Evolutionary conservation across 768 basidiomycete species (phyloP).

Genomic region (Boletus rubropictus): DNA sequence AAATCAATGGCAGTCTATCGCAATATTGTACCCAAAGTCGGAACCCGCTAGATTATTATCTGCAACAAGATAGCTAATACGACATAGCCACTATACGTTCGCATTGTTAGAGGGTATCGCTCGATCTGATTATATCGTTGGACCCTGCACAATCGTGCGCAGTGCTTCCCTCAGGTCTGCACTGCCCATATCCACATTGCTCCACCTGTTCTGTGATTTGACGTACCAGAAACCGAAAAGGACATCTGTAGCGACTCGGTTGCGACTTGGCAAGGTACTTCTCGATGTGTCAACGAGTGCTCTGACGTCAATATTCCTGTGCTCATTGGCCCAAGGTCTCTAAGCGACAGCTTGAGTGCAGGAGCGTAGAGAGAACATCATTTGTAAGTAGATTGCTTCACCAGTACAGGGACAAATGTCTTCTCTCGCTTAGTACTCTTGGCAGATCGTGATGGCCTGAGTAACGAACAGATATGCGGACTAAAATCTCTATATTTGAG

Average conservation of each 20-base stretch:
- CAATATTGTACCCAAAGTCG: slow-evolving; percentile 6
- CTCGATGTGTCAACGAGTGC: neutral
- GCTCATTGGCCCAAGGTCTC: too few relatives aligned
- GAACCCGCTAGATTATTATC: slow-evolving; percentile 1
- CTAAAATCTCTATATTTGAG: slow-evolving; percentile 29
- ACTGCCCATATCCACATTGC: slow-evolving; percentile 2
- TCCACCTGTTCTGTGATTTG: slow-evolving; percentile 1
- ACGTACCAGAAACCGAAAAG: slow-evolving; percentile 5
- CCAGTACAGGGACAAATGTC: slow-evolving; percentile 4
- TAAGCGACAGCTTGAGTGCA: too few relatives aligned
- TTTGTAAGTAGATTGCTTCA: slow-evolving; percentile 28
- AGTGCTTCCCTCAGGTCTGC: slow-evolving; percentile 1
- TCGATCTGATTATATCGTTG: slow-evolving; percentile 14
- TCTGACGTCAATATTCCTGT: slow-evolving; percentile 1
- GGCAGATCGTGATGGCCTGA: slow-evolving; percentile 1
- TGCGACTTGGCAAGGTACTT: neutral
- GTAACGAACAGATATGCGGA: slow-evolving; percentile 8
- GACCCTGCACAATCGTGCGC: slow-evolving; percentile 17
- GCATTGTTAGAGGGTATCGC: slow-evolving; percentile 14
- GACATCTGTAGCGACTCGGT: neutral
- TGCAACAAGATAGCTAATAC: slow-evolving; percentile 4
- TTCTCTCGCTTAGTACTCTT: slow-evolving; percentile 29
- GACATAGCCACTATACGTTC: slow-evolving; percentile 2
- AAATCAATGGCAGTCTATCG: neutral
- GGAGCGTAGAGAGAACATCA: too few relatives aligned